These are phyloP conservation scores for Aspergillus ochraceoroseus DNA, from an alignment of 2,329 filamentous ascomycete species.

Conservation along the genomic window DNA sequence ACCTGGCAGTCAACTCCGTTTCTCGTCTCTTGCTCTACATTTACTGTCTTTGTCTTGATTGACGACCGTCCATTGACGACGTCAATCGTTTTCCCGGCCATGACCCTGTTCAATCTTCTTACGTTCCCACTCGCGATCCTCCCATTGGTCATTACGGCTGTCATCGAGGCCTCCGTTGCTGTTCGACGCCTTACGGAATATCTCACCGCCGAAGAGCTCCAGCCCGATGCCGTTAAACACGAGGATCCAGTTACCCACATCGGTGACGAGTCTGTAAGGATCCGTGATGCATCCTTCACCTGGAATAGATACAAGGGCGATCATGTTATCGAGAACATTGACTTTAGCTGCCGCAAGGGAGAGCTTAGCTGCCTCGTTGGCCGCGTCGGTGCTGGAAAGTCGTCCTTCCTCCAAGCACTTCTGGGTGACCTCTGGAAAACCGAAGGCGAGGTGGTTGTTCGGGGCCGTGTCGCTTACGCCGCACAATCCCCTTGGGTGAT, in stretches of 20 bases:
- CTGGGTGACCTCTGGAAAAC: conserved; percentile 90
- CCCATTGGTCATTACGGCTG: conserved; percentile 95
- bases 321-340: conserved; percentile 71
- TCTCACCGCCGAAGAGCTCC: conserved; percentile 82
- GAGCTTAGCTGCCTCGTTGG: conserved; percentile 91
- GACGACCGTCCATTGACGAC: conserved; percentile 76
- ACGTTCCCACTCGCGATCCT: conserved; percentile 91
- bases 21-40: conserved; percentile 93
- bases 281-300: conserved; percentile 82
- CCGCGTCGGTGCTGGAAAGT: conserved; percentile 91
- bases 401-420: conserved; percentile 80
- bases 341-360: conserved; percentile 84
- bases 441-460: conserved; percentile 74
- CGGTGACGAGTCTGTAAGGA: conserved; percentile 80
- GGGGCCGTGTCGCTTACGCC: conserved; percentile 82
- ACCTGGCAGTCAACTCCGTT: conserved; percentile 98
- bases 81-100: conserved; percentile 89
- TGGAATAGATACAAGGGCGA: conserved; percentile 78
- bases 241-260: conserved; percentile 65
- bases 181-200: conserved; percentile 79
- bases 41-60: conserved; percentile 87
- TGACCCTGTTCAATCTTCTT: conserved; percentile 90
- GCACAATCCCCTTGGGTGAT: conserved; percentile 94
- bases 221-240: conserved; percentile 70
- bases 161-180: conserved; percentile 93